Evolutionary conservation across 2,329 filamentous ascomycete genomes (phyloP).

Genomic region (Metarhizium robertsii): DNA sequence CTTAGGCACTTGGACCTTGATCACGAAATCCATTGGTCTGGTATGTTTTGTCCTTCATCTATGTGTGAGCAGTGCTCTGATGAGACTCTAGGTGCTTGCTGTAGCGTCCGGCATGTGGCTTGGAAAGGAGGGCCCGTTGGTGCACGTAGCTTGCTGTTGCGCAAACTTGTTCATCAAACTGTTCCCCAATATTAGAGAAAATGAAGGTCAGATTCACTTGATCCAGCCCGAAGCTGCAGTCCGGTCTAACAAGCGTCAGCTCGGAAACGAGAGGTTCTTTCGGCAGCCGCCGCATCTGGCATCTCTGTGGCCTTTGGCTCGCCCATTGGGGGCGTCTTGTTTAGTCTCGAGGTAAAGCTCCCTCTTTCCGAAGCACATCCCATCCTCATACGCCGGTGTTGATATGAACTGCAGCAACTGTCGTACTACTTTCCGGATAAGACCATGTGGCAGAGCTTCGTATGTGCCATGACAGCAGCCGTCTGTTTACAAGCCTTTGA

Average conservation of each 20-base stretch:
- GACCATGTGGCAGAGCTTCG: slow-evolving; percentile 99
- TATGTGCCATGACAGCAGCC: slow-evolving; percentile 97
- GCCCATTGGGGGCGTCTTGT: slow-evolving; percentile 87
- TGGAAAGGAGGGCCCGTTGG: slow-evolving; percentile 89
- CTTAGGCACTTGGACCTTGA: slow-evolving; percentile 76
- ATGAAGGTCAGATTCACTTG: slow-evolving; percentile 56
- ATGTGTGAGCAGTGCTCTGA: slow-evolving; percentile 1
- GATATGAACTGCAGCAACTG: slow-evolving; percentile 51
- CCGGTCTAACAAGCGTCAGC: slow-evolving; percentile 36
- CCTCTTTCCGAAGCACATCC: background rate
- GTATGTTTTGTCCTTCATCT: slow-evolving; percentile 36
- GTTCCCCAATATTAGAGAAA: slow-evolving; percentile 68
- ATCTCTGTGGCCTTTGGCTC: slow-evolving; percentile 93
- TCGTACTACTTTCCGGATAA: slow-evolving; percentile 98
- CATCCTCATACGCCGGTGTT: background rate
- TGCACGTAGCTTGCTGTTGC: slow-evolving; percentile 95
- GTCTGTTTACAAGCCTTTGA: slow-evolving; percentile 88
- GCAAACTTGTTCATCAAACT: slow-evolving; percentile 90
- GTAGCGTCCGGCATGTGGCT: slow-evolving; percentile 95
- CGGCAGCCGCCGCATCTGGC: slow-evolving; percentile 82
- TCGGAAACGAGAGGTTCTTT: slow-evolving; percentile 85
- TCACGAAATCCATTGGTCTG: slow-evolving; percentile 82
- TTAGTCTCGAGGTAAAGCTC: slow-evolving; percentile 69
- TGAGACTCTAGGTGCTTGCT: slow-evolving; percentile 58
- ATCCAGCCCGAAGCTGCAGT: background rate